A percentile compares a stretch with the other conserved stretches of the same genome.
These are phyloP conservation scores for Suillus fuscotomentosus DNA, from an alignment of 768 basidiomycete genomes.

Conservation along the genomic window DNA sequence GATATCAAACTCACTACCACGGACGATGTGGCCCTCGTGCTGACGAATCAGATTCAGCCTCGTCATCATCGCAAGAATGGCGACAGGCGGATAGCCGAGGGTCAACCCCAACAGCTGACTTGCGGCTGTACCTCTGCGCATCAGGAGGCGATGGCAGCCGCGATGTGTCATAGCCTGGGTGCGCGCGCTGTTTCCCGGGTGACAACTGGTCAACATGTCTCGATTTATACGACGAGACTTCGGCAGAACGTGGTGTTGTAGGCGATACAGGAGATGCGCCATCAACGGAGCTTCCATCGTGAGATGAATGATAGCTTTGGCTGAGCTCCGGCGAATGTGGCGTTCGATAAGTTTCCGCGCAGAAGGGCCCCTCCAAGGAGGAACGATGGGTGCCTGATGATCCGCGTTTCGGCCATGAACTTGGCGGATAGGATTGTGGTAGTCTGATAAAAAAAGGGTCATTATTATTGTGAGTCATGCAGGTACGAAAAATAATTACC, in stretches of 20 bases:
- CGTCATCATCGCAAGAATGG: conserved; percentile 28
- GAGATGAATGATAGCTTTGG: conserved; percentile 32
- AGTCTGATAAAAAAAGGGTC: conserved; percentile 13
- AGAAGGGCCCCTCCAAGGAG: conserved; percentile 9
- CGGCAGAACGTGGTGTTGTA: conserved; percentile 49
- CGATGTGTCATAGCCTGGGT: background rate
- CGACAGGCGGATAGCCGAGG: conserved; percentile 24
- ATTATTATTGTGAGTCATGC: conserved; percentile 8
- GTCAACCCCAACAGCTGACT: conserved; percentile 20
- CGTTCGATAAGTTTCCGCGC: conserved; percentile 18
- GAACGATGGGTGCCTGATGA: conserved; percentile 12
- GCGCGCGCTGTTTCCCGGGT: conserved; percentile 10
- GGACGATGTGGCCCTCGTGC: conserved; percentile 41
- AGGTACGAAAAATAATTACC: conserved; percentile 18
- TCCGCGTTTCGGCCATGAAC: conserved; percentile 24
- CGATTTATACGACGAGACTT: conserved; percentile 14
- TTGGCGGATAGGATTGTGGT: conserved; percentile 17
- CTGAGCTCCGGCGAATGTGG: conserved; percentile 20
- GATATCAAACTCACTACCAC: conserved; percentile 34
- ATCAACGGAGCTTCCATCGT: conserved; percentile 46
- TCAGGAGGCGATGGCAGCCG: conserved; percentile 10
- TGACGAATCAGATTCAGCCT: conserved; percentile 37
- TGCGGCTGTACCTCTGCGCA: conserved; percentile 17
- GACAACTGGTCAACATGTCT: conserved; percentile 16
- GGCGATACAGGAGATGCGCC: conserved; percentile 56